Evolutionary conservation across 2,329 filamentous ascomycete genomes (phyloP).

Genomic region (Hypoxylon sp.): DNA sequence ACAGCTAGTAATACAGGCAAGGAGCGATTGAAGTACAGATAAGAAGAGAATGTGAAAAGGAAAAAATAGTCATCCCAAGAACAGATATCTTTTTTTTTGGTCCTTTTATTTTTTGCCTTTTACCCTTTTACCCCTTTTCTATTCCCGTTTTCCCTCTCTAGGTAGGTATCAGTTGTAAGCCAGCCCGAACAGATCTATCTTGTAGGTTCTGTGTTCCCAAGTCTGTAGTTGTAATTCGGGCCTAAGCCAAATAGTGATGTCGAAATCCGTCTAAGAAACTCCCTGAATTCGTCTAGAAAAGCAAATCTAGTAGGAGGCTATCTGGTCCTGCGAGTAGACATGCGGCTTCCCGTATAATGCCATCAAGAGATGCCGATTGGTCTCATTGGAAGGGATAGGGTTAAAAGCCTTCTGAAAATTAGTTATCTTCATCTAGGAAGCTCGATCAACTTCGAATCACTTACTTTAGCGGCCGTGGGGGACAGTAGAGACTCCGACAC

Average conservation of each 20-base stretch:
- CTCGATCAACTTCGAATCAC: not conserved
- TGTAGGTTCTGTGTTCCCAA: conserved; percentile 3
- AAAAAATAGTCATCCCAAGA: not conserved
- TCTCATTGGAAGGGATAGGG: not conserved
- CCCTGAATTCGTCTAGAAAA: not conserved
- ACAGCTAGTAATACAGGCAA: not conserved
- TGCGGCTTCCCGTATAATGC: not conserved
- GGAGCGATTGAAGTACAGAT: not conserved
- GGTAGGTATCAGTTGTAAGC: not conserved
- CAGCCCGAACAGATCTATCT: conserved; percentile 5
- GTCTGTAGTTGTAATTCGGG: not conserved
- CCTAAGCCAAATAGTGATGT: conserved; percentile 1
- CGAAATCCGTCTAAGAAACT: not conserved
- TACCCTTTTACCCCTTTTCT: not conserved
- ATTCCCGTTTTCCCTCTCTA: not conserved
- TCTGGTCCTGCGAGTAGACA: not conserved
- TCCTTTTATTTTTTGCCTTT: not conserved
- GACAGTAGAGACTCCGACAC: not conserved
- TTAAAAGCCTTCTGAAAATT: not conserved
- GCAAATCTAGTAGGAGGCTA: not conserved
- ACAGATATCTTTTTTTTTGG: conserved; percentile 7
- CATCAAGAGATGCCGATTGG: not conserved
- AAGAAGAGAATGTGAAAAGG: not conserved
- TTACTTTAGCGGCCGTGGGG: not conserved
- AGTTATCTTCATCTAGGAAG: not conserved